A percentile compares a stretch with the other conserved stretches of the same genome.
phyloP scores from a whole-genome alignment of 2,329 filamentous ascomycete genomes.

The Orbilia brochopaga region DNA sequence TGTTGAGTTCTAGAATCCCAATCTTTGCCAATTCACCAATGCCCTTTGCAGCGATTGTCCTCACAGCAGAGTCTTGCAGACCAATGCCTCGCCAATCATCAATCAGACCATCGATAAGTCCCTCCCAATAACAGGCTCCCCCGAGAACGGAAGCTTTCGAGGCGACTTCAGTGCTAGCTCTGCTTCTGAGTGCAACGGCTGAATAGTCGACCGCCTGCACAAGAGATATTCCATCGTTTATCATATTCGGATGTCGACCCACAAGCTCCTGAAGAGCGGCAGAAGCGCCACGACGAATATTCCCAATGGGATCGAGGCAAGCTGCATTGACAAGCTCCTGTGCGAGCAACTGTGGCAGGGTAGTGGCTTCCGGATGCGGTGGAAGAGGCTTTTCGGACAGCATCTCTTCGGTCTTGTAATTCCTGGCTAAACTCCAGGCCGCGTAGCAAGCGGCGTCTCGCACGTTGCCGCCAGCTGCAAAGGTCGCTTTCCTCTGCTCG shows the following conservation, averaged over 20 bases:
- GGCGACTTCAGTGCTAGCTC: constrained; percentile 80
- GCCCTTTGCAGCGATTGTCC: constrained; percentile 73
- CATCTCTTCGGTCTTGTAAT: constrained; percentile 82
- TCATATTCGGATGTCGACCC: constrained; percentile 85
- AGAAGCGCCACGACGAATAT: constrained; percentile 89
- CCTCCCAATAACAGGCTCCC: constrained; percentile 69
- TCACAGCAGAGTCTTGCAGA: constrained; percentile 74
- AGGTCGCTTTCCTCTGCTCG: constrained; percentile 79
- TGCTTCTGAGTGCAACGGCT: constrained; percentile 81
- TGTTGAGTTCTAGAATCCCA: constrained; percentile 32
- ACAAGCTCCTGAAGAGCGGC: constrained; percentile 93
- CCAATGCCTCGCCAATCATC: constrained; percentile 83
- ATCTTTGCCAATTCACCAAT: constrained; percentile 67
- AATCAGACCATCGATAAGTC: constrained; percentile 73
- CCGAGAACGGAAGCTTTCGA: constrained; percentile 71
- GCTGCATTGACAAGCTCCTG: constrained; percentile 80
- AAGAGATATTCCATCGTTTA: constrained; percentile 79
- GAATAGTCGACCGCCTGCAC: constrained; percentile 94
- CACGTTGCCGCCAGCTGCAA: constrained; percentile 86
- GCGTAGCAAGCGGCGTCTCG: constrained; percentile 96
- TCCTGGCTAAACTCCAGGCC: constrained; percentile 86
- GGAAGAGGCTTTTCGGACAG: constrained; percentile 57
- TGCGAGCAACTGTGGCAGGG: constrained; percentile 71
- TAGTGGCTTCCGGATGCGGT: constrained; percentile 53
- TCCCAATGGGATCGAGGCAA: constrained; percentile 86